Evolutionary conservation across 2,329 filamentous ascomycete species (phyloP), one percentile per base, ranked within the genome.

Genomic region (Akanthomyces uredinophilus): DNA sequence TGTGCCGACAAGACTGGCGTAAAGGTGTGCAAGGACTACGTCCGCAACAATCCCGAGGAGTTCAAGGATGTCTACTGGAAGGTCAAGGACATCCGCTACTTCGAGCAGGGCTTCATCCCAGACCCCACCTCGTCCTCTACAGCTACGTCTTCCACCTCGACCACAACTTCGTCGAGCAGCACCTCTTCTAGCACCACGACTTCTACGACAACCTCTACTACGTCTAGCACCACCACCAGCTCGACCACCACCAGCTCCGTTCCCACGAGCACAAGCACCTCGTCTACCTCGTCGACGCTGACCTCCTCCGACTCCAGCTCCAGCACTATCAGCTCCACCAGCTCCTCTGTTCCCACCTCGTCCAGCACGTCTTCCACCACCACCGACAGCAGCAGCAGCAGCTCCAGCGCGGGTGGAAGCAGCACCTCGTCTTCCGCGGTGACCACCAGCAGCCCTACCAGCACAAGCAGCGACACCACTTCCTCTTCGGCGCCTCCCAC

Each of bases 1-100:
- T 77, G 75, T 63, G 16, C 51, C 27, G 56, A 58, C 37, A 52
- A 60, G 52, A 69, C 73, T 8, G 63, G 64, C 20, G 67, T 68
- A 47, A 60, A 49, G 1, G 67, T 68, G 20, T 80, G 78, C 69
- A 60, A 64, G 20, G 67, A 71, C 32, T 81, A 75, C 54, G 75
- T 81, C 39, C 68, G 68, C 35, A 66, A 66, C 18, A 69, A 76
- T 67, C 75, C 77, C 0, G 43, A 59, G 1, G 73, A 68, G 39
- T 80, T 77, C 58, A 61, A 64, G 32, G 68, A 79, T n/a, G 70
- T 73, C 39, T 70, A 73, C 72, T 71, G 81, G 77, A 64, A 84
- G 73, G 70, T 88, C 78, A 66, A 73, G 67, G 73, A 75, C 52
- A 74, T 75, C 43, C 72, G 73, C 14, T 68, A 71, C 66, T 75